Conservation (phyloP, 2,329 filamentous ascomycete species). For the Scedosporium apiospermum region DNA sequence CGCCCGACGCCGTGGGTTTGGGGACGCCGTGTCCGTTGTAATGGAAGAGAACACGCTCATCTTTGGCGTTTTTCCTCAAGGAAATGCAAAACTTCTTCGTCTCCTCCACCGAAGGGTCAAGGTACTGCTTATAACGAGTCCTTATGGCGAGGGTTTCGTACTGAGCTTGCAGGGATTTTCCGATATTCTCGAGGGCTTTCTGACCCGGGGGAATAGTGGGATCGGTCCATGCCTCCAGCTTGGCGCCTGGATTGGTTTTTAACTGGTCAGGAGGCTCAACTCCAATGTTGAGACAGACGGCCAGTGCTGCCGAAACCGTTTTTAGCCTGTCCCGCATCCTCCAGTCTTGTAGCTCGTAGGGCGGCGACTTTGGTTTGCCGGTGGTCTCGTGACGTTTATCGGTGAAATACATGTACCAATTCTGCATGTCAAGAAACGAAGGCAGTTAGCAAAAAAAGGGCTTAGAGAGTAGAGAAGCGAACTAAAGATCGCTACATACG, state of each 20-base stretch:
- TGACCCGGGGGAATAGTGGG: conserved; percentile 70
- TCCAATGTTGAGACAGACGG: conserved; percentile 92
- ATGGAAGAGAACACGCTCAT: conserved; percentile 92
- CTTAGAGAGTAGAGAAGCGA: neutral
- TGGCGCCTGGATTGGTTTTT: conserved; percentile 87
- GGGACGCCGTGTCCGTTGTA: conserved; percentile 98
- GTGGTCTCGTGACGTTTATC: conserved; percentile 96
- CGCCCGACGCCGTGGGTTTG: conserved; percentile 86
- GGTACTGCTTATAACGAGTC: conserved; percentile 94
- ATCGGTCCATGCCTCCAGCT: conserved; percentile 95
- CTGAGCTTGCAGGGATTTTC: conserved; percentile 89
- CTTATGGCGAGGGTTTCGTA: conserved; percentile 92
- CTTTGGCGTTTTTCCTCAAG: conserved; percentile 82
- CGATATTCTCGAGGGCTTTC: conserved; percentile 88
- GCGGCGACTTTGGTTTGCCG: conserved; percentile 66
- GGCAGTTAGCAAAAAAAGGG: neutral
- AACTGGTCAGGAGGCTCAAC: conserved; percentile 96
- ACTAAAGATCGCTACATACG: conserved; percentile 38
- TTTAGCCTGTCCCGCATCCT: conserved; percentile 94
- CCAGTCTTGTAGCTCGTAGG: conserved; percentile 76
- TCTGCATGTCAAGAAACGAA: conserved; percentile 41
- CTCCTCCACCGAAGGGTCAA: conserved; percentile 94
- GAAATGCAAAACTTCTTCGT: conserved; percentile 94
- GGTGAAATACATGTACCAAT: conserved; percentile 99
- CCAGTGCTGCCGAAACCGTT: conserved; percentile 89